phyloP scores from a whole-genome alignment of 495 filamentous ascomycete species.

The Aspergillus diversus region DNA sequence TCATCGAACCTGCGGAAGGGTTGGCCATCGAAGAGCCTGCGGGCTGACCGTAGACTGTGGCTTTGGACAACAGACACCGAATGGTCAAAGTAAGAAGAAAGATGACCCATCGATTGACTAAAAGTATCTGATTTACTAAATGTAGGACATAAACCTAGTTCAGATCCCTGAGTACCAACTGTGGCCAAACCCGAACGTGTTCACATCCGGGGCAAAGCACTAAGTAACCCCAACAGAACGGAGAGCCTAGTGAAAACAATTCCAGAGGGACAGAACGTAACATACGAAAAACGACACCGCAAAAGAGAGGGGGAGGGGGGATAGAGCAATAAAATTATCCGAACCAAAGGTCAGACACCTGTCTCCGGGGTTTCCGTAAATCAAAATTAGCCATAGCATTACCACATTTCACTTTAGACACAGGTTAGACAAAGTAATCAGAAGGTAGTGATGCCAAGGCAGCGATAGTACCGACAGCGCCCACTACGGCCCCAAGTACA shows the following conservation, averaged over 20 bases:
- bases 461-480: slow-evolving; percentile 54
- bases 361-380: not conserved
- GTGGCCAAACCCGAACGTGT: not conserved
- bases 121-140: not conserved
- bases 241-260: not conserved
- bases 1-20: too few relatives aligned
- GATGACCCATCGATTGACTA: not conserved
- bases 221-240: not conserved
- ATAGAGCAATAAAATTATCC: slow-evolving; percentile 3
- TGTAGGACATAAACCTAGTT: not conserved
- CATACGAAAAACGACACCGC: not conserved
- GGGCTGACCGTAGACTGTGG: too few relatives aligned
- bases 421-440: slow-evolving; percentile 39
- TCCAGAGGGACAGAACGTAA: not conserved
- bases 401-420: not conserved
- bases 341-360: not conserved
- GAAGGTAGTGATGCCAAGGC: slow-evolving; percentile 49
- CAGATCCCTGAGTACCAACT: slow-evolving; percentile 1
- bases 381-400: not conserved
- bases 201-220: not conserved
- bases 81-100: not conserved
- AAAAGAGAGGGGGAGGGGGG: slow-evolving; percentile 1
- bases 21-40: too few relatives aligned
- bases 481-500: slow-evolving; percentile 47
- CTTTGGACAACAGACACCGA: too few relatives aligned